Percentiles rank a stretch among this genome's conserved stretches.
Conservation (phyloP, 768 basidiomycete species). For the Boletellus ananas region DNA sequence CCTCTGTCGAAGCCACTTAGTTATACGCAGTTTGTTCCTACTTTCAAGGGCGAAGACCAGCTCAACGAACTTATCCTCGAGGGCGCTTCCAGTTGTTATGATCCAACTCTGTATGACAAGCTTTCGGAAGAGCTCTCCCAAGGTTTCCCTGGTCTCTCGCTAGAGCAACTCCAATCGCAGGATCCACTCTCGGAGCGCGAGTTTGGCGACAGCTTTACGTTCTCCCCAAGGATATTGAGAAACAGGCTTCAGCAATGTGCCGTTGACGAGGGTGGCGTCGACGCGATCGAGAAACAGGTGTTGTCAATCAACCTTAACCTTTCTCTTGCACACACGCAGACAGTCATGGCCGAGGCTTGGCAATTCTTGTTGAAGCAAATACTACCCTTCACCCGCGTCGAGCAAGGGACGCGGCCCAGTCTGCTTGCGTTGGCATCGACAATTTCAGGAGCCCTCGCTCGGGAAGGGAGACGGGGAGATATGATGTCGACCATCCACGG, state of each 20-base stretch:
- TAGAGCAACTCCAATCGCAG: conserved; percentile 62
- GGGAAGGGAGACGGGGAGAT: conserved; percentile 70
- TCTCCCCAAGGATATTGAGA: conserved; percentile 57
- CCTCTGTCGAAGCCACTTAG: conserved; percentile 52
- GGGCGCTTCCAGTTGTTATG: conserved; percentile 67
- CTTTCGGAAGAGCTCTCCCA: conserved; percentile 47
- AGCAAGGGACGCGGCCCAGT: conserved; percentile 50
- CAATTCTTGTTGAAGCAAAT: conserved; percentile 63
- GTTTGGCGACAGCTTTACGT: conserved; percentile 78
- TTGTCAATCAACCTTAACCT: conserved; percentile 83
- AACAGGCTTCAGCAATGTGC: conserved; percentile 49
- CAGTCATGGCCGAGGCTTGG: conserved; percentile 74
- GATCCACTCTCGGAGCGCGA: conserved; percentile 65
- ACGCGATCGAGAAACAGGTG: conserved; percentile 54
- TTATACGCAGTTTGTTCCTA: conserved; percentile 51
- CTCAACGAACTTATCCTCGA: conserved; percentile 64
- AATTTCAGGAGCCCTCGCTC: conserved; percentile 62
- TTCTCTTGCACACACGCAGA: conserved; percentile 78
- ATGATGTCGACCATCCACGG: conserved; percentile 83
- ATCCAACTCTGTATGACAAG: conserved; percentile 66
- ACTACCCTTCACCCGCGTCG: conserved; percentile 60
- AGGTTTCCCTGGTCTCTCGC: conserved; percentile 54
- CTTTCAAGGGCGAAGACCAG: conserved; percentile 60
- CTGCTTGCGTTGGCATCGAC: conserved; percentile 56
- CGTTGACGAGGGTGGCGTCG: conserved; percentile 36